Evolutionary conservation across 768 basidiomycete species (phyloP).

Genomic region (Mycena polygramma): DNA sequence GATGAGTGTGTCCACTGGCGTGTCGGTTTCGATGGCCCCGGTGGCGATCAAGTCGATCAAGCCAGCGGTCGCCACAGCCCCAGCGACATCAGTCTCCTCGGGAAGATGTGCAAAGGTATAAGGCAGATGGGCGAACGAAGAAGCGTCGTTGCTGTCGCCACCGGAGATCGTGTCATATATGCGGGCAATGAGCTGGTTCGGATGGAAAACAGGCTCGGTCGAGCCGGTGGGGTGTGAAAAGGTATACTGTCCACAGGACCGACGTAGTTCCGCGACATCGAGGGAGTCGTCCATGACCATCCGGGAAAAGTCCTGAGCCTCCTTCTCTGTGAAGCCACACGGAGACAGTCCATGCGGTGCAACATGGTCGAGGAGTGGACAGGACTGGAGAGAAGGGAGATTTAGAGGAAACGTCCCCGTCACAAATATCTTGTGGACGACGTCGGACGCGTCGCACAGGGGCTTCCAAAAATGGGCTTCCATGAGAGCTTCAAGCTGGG

Average conservation of each 20-base stretch:
- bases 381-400: not conserved
- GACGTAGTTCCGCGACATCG: constrained; percentile 1
- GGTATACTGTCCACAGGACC: constrained; percentile 13
- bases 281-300: not conserved
- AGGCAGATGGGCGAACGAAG: not conserved
- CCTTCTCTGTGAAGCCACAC: constrained; percentile 22
- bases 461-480: constrained; percentile 14
- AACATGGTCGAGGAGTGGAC: not conserved
- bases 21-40: constrained; percentile 6
- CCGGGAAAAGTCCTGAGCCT: not conserved
- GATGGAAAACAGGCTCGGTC: constrained; percentile 17
- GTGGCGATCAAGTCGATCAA: constrained; percentile 18
- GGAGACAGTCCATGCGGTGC: not conserved
- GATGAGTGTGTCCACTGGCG: not conserved
- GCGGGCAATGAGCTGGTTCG: constrained; percentile 4
- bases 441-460: not conserved
- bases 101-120: not conserved
- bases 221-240: not conserved
- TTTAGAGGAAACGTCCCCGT: constrained; percentile 6
- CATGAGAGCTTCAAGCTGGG: not conserved
- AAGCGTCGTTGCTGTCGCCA: too few species aligned
- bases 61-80: not conserved
- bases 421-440: constrained; percentile 20
- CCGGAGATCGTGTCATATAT: not conserved
- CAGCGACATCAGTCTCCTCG: not conserved